These are phyloP conservation scores for Tephrocybe sp. DNA, from an alignment of 768 basidiomycete species.

Conservation along the genomic window DNA sequence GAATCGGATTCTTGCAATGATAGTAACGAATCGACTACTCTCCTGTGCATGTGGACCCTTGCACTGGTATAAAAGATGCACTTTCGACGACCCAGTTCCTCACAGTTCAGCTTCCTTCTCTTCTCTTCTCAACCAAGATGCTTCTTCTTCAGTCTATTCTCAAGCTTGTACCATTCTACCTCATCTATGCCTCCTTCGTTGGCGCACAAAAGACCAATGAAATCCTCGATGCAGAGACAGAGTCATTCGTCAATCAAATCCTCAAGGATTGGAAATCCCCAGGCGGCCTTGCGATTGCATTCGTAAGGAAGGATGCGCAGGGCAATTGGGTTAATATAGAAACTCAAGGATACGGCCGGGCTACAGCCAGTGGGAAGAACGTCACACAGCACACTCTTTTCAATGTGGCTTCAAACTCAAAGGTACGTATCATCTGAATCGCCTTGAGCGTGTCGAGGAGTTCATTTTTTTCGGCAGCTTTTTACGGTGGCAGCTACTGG, in stretches of 20 bases:
- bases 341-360: constrained; percentile 28
- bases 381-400: constrained; percentile 26
- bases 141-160: constrained; percentile 6
- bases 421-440: constrained; percentile 12
- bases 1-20: too few relatives aligned
- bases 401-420: constrained; percentile 28
- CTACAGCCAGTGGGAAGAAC: constrained; percentile 19
- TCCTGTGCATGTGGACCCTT: too few relatives aligned
- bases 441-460: background rate
- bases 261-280: constrained; percentile 25
- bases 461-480: constrained; percentile 13
- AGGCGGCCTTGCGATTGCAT: constrained; percentile 26
- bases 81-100: too few relatives aligned
- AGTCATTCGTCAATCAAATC: constrained; percentile 21
- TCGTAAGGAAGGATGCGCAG: constrained; percentile 22
- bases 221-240: constrained; percentile 17
- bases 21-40: too few relatives aligned
- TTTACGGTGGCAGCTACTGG: constrained; percentile 24
- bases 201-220: background rate
- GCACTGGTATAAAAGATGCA: too few relatives aligned
- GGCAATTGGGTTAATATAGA: constrained; percentile 26
- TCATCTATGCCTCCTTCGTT: constrained; percentile 1
- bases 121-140: constrained; percentile 1
- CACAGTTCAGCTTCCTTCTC: too few relatives aligned
- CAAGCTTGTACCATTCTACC: constrained; percentile 9